Base-by-base conservation (phyloP, 306 rosid genomes). In the Cicer arietinum region DNA sequence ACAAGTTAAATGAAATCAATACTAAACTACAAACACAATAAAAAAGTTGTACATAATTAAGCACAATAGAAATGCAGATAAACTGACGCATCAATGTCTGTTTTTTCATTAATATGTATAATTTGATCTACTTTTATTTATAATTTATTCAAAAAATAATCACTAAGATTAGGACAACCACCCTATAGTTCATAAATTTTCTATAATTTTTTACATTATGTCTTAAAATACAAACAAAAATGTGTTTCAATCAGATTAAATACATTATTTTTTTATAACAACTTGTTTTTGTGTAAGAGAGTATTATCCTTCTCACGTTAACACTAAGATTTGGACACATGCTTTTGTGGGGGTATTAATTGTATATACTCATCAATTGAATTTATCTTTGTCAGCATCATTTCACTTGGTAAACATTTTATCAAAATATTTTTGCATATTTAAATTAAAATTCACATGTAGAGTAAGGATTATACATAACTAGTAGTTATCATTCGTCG, bases 391-490 rank as follows among this genome's bases (percentile, higher is more conserved):
- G 10, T 18, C 20, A 35, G 1, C 37, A 56, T 56, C 13, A 9
- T 56, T 20, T 58, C 25, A 8, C 40, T 20, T 57, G 40, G 63
- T 57, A 57, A 5, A 57, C 1, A 10, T 30, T 30, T 30, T 57
- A 20, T 20, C 62, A 57, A 10, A 20, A 10, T 57, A 9, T 56
- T 57, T 9, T 20, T 14, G 58, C 61, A 54, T 54, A 54, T 54
- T 54, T 54, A 54, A 54, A 54, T 54, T 54, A 6, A 54, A 17
- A 18, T 54, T 54, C 61, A 54, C 61, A 54, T 54, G 35, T 18
- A 54, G 20, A 17, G 61, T 54, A 18, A 54, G 61, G 37, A 18
- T 18, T 54, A 54, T 54, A 30, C 14, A 58, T 58, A 22, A 58
- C 2, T 6, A 58, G 64, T 58, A 58, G 64, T 58, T 58, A 22